Conservation (phyloP, 129 eudicot genomes). For the Daucus carota region DNA sequence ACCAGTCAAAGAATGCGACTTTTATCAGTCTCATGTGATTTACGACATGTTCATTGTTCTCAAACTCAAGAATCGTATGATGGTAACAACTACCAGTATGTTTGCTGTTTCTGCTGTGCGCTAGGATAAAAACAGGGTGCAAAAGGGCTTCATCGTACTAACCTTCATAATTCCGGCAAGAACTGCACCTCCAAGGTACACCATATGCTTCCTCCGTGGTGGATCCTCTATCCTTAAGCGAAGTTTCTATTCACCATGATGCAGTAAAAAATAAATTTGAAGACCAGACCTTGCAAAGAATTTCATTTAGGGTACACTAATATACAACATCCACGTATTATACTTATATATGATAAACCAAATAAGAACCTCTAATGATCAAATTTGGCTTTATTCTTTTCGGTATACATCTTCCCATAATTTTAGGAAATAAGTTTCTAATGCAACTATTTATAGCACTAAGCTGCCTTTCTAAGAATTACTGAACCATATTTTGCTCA, state of each 20-base stretch:
- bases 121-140: not conserved
- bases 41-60: not conserved
- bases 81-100: not conserved
- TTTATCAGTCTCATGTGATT: not conserved
- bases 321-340: not conserved
- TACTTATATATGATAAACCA: not conserved
- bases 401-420: not conserved
- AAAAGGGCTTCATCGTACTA: not conserved
- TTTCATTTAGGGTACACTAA: not conserved
- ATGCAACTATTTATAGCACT: not conserved
- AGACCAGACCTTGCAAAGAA: not conserved
- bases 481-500: not conserved
- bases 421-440: not conserved
- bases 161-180: conserved; percentile 99
- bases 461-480: not conserved
- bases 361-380: not conserved
- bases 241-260: conserved; percentile 44
- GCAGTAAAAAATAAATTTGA: not conserved
- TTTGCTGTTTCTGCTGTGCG: not conserved
- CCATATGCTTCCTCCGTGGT: conserved; percentile 98
- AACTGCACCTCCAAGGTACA: conserved; percentile 98
- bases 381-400: not conserved
- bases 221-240: conserved; percentile 95
- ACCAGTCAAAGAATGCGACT: not conserved
- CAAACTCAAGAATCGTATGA: not conserved